Evolutionary conservation across 2,329 filamentous ascomycete species (phyloP), one percentile per base, ranked within the genome.

Genomic region (Chaetomium sp.): DNA sequence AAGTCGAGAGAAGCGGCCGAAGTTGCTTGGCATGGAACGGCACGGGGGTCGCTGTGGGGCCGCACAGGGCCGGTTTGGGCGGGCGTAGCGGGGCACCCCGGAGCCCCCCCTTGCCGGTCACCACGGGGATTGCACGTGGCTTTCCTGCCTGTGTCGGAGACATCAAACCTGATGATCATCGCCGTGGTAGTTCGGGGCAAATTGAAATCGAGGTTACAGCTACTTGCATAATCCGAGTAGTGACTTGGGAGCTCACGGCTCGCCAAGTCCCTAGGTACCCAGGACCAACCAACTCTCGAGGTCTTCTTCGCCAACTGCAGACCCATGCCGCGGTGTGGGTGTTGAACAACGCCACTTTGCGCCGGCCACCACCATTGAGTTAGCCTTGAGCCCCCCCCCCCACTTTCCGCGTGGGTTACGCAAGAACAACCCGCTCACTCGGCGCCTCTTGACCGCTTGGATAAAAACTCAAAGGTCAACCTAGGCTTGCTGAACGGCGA

Each of bases 401-500:
- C 50, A 27, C 33, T 35, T 23, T 25, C n/a, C 29, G n/a, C n/a
- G 19, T n/a, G 19, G n/a, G 42, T 56, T 56, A 56, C 31, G 53
- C 53, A 56, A 56, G 31, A 56, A 21, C 53, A 56, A 56, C 53
- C 9, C 31, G n/a, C 12, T 33, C 29, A n/a, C 49, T 54, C 51
- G 33, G 19, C 19, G 23, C 27, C 8, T n/a, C 23, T 53, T 29
- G 25, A 31, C 16, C 27, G 23, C 50, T 29, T 8, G 45, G 45
- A 47, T 9, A 13, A 35, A 8, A n/a, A 47, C 7, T 12, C n/a
- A 47, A 7, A 3, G 38, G 38, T 2, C 16, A n/a, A 45, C 27
- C 27, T 29, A 3, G 38, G 16, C 38, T 42, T 42, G 38, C 38
- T 16, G 38, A n/a, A 7, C 38, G 3, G 13, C 19, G 3, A 38